phyloP scores from a whole-genome alignment of 805 yeast species.

The Yarrowia porcina region DNA sequence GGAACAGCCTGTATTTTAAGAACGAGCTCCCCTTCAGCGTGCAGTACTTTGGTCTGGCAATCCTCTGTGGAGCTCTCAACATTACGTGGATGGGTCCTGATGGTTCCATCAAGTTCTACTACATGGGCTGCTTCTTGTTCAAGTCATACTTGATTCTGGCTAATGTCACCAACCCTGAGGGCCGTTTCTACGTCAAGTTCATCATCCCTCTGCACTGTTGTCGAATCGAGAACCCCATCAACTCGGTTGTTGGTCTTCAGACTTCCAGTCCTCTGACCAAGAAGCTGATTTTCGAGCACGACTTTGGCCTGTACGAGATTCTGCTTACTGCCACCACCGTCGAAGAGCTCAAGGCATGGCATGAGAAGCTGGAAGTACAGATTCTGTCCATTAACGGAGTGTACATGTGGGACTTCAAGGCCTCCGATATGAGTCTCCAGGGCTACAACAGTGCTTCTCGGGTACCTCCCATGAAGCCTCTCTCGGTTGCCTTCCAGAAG shows the following conservation, averaged over 20 bases:
- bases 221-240: slow-evolving; percentile 4
- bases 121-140: slow-evolving; percentile 25
- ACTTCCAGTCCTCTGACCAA: background rate
- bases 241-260: slow-evolving; percentile 8
- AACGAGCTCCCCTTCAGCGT: slow-evolving; percentile 10
- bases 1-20: slow-evolving; percentile 11
- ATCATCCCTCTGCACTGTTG: slow-evolving; percentile 21
- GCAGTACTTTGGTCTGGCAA: slow-evolving; percentile 17
- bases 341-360: slow-evolving; percentile 11
- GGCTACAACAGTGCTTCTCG: slow-evolving; percentile 20
- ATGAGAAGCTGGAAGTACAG: slow-evolving; percentile 23
- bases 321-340: slow-evolving; percentile 11
- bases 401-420: slow-evolving; percentile 20
- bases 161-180: slow-evolving; percentile 10
- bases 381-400: slow-evolving; percentile 12
- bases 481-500: slow-evolving; percentile 13
- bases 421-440: slow-evolving; percentile 12
- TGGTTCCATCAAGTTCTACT: slow-evolving; percentile 2
- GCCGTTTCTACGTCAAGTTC: slow-evolving; percentile 13
- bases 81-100: slow-evolving; percentile 15
- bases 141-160: slow-evolving; percentile 19
- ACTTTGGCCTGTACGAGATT: slow-evolving; percentile 24
- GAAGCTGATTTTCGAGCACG: slow-evolving; percentile 24
- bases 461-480: slow-evolving; percentile 4
- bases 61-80: slow-evolving; percentile 21